Evolutionary conservation across 805 yeast species (phyloP).

Genomic region (Wickerhamiella kurtzmanii): DNA sequence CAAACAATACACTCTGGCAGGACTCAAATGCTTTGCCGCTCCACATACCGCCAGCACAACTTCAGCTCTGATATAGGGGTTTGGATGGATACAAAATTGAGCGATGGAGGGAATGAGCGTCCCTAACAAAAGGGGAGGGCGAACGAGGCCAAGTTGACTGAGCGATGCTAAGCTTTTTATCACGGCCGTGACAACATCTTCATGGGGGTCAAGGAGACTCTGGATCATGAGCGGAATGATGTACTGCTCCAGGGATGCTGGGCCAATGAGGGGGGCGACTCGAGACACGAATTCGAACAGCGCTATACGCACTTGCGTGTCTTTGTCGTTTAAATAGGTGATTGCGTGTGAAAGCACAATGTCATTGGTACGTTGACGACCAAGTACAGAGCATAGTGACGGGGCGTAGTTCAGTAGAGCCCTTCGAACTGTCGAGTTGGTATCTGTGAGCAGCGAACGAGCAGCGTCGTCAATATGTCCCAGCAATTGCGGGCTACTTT

Average conservation of each 20-base stretch:
- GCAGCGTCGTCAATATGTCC: slow-evolving; percentile 53
- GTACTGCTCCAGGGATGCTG: slow-evolving; percentile 71
- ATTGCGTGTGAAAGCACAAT: slow-evolving; percentile 78
- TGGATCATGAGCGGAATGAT: slow-evolving; percentile 75
- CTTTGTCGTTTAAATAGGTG: slow-evolving; percentile 75
- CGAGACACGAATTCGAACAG: slow-evolving; percentile 61
- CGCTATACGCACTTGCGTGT: slow-evolving; percentile 49
- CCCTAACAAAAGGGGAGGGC: slow-evolving; percentile 35
- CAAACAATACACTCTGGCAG: slow-evolving; percentile 74
- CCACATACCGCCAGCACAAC: slow-evolving; percentile 48
- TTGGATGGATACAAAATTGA: slow-evolving; percentile 68
- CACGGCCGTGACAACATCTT: slow-evolving; percentile 65
- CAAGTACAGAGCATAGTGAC: slow-evolving; percentile 68
- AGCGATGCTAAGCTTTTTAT: slow-evolving; percentile 45
- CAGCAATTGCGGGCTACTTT: slow-evolving; percentile 18
- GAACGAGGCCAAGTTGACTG: slow-evolving; percentile 42
- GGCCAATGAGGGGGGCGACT: slow-evolving; percentile 69
- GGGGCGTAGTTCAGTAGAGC: slow-evolving; percentile 58
- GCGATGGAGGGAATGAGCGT: slow-evolving; percentile 39
- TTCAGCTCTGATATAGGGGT: slow-evolving; percentile 67
- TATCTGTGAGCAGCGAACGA: slow-evolving; percentile 54
- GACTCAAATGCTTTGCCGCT: slow-evolving; percentile 45
- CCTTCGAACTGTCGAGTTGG: slow-evolving; percentile 49
- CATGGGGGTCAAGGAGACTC: slow-evolving; percentile 60
- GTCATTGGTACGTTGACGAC: slow-evolving; percentile 79